A percentile compares a stretch with the other conserved stretches of the same genome.
These are phyloP conservation scores for Chaetomium cochliodes DNA, from an alignment of 495 filamentous ascomycete species.

Conservation along the genomic window DNA sequence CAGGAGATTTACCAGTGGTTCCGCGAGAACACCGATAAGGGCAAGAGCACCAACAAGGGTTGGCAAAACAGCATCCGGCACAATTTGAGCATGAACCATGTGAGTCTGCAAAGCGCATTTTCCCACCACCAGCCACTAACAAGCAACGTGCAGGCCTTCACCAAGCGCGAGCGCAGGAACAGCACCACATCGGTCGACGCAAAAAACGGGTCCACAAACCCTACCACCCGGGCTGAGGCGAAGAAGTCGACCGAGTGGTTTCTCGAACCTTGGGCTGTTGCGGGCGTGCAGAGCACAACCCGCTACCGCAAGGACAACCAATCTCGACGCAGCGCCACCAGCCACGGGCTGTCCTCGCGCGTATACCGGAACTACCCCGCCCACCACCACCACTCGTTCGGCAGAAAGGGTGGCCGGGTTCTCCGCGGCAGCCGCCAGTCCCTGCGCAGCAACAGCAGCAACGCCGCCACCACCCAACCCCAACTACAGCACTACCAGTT, in stretches of 20 bases:
- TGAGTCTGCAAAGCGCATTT: conserved; percentile 34
- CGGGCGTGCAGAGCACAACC: conserved; percentile 49
- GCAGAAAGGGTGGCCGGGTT: not conserved
- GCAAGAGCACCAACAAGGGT: conserved; percentile 63
- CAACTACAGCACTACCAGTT: conserved; percentile 5
- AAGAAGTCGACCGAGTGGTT: conserved; percentile 48
- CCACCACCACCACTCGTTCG: conserved; percentile 3
- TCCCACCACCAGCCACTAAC: not conserved
- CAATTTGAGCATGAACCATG: conserved; percentile 94
- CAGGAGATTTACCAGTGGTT: conserved; percentile 93
- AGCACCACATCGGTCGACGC: conserved; percentile 14
- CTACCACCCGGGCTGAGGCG: not conserved
- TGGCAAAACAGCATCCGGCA: conserved; percentile 98
- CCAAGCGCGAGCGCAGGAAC: conserved; percentile 39
- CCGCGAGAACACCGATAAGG: conserved; percentile 73
- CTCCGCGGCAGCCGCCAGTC: not conserved
- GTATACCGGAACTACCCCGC: conserved; percentile 13
- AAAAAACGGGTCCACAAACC: not conserved
- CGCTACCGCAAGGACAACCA: conserved; percentile 46
- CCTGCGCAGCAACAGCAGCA: not conserved
- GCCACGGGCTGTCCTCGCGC: conserved; percentile 5
- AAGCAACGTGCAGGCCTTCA: conserved; percentile 40
- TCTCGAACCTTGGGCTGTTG: conserved; percentile 42
- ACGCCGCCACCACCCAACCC: not conserved
- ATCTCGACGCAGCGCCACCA: conserved; percentile 21